Conservation (phyloP, 495 filamentous ascomycete species). For the Xylaria nigripes region DNA sequence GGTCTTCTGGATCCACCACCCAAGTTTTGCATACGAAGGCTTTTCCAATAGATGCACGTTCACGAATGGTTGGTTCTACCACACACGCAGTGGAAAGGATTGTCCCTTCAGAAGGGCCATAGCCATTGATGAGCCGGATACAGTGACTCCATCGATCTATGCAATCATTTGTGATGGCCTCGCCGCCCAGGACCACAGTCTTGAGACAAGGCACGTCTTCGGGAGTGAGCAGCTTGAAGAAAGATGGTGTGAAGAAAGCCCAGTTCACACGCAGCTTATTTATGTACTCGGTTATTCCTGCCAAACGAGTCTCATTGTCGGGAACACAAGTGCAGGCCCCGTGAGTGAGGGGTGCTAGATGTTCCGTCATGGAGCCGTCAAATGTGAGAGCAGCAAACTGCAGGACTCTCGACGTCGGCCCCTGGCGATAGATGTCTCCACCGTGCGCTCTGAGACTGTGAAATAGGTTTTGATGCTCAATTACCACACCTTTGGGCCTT, state of each 20-base stretch:
- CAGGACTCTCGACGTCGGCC: conserved; percentile 31
- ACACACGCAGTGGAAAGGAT: not conserved
- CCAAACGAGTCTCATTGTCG: conserved; percentile 32
- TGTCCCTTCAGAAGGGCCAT: conserved; percentile 37
- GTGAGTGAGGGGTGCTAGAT: conserved; percentile 45
- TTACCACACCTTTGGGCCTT: conserved; percentile 24
- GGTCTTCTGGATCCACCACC: conserved; percentile 54
- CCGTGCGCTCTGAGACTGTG: not conserved
- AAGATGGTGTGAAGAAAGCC: conserved; percentile 12
- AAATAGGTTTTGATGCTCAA: conserved; percentile 15
- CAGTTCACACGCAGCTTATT: too few relatives aligned
- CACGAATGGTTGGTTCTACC: not conserved
- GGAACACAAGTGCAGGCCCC: conserved; percentile 57
- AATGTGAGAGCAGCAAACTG: conserved; percentile 54
- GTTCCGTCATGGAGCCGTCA: conserved; percentile 47
- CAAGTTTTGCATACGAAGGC: conserved; percentile 12
- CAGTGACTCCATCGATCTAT: conserved; percentile 41
- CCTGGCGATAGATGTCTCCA: not conserved
- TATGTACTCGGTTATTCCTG: conserved; percentile 6
- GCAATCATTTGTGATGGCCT: conserved; percentile 45
- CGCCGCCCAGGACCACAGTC: conserved; percentile 44
- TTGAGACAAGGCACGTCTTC: conserved; percentile 34
- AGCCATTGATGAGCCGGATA: conserved; percentile 14
- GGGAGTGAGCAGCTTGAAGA: not conserved
- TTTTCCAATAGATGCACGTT: not conserved